phyloP scores from a whole-genome alignment of 306 rosid genomes.

The Myrica gale region DNA sequence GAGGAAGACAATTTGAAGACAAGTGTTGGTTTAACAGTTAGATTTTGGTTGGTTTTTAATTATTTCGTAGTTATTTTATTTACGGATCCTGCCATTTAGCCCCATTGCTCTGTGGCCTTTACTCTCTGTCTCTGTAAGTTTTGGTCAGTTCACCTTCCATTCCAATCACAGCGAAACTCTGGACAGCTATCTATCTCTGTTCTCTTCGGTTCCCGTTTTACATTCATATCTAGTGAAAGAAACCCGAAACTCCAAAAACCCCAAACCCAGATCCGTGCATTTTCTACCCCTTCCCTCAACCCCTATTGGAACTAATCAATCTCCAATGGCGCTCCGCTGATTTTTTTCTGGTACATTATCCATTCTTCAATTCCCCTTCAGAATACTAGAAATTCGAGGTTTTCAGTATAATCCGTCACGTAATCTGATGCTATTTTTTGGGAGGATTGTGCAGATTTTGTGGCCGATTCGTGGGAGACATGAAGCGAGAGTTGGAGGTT shows the following conservation, averaged over 20 bases:
- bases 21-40: not conserved
- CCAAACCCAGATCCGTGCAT: constrained; percentile 29
- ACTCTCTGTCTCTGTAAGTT: constrained; percentile 9
- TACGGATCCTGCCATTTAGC: constrained; percentile 41
- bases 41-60: not conserved
- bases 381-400: constrained; percentile 18
- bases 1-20: no score
- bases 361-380: constrained; percentile 7
- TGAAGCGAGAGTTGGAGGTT: constrained; percentile 51
- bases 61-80: constrained; percentile 11
- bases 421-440: not conserved
- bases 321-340: constrained; percentile 34
- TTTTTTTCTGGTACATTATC: constrained; percentile 30
- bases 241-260: constrained; percentile 38
- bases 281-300: not conserved
- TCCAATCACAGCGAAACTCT: constrained; percentile 34
- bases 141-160: constrained; percentile 37
- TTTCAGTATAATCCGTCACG: not conserved
- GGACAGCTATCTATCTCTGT: constrained; percentile 32
- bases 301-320: constrained; percentile 2
- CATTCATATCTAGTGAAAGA: not conserved
- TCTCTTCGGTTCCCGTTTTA: constrained; percentile 11
- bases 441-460: constrained; percentile 25
- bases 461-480: constrained; percentile 25
- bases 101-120: constrained; percentile 15